Conservation (phyloP, 805 yeast genomes). For the Metschnikowia proteae region DNA sequence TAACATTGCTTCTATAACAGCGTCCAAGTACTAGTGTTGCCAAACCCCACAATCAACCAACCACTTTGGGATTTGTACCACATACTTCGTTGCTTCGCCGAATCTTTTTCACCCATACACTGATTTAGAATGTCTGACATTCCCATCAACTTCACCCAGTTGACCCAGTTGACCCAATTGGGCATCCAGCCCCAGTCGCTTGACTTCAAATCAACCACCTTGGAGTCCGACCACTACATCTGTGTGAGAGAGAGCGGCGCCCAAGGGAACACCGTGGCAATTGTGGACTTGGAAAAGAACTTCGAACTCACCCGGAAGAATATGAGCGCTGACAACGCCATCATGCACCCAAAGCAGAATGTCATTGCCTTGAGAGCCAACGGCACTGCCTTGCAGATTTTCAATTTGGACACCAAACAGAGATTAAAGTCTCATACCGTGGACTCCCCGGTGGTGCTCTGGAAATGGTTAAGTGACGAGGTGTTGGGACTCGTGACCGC, state of each 20-base stretch:
- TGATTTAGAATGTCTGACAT: conserved; percentile 47
- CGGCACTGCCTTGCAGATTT: conserved; percentile 93
- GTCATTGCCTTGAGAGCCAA: conserved; percentile 93
- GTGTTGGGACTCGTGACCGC: conserved; percentile 83
- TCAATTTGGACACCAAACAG: conserved; percentile 82
- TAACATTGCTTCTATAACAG: conserved; percentile 6
- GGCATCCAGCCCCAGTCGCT: conserved; percentile 83
- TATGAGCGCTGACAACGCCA: conserved; percentile 97
- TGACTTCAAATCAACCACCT: conserved; percentile 90
- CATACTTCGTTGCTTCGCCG: background rate
- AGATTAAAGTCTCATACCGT: conserved; percentile 83
- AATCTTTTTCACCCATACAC: background rate
- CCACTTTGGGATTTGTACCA: background rate
- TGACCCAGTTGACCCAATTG: conserved; percentile 79
- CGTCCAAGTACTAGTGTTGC: conserved; percentile 2
- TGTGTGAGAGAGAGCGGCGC: conserved; percentile 69
- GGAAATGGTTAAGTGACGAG: conserved; percentile 86
- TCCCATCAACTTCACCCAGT: conserved; percentile 96
- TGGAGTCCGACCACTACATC: conserved; percentile 88
- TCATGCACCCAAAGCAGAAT: conserved; percentile 87
- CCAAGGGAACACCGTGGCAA: conserved; percentile 83
- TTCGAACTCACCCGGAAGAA: conserved; percentile 82
- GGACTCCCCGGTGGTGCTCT: conserved; percentile 85
- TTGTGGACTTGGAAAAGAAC: conserved; percentile 76
- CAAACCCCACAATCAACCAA: conserved; percentile 14